Conservation (phyloP, 352 stramenopile genomes). For the Pythium guiyangense region DNA sequence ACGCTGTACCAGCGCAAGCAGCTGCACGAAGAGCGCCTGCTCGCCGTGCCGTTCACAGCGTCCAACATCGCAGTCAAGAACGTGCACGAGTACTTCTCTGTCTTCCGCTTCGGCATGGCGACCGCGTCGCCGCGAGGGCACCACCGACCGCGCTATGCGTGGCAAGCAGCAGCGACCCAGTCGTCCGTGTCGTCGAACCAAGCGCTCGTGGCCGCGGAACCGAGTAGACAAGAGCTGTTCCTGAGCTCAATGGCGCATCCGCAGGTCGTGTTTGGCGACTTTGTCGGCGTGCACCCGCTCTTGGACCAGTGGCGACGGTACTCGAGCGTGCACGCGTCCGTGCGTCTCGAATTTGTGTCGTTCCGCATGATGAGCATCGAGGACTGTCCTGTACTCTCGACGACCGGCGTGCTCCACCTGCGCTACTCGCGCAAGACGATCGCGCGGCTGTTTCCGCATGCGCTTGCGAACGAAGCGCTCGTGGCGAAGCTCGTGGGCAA, state of each 20-base stretch:
- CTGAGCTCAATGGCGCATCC: slow-evolving; percentile 22
- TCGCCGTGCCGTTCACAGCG: slow-evolving; percentile 12
- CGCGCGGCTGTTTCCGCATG: slow-evolving; percentile 41
- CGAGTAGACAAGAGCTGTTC: slow-evolving; percentile 20
- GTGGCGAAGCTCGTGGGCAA: slow-evolving; percentile 41
- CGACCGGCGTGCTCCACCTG: slow-evolving; percentile 29
- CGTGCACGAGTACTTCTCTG: slow-evolving; percentile 32
- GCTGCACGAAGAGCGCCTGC: slow-evolving; percentile 13
- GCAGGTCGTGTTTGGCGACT: slow-evolving; percentile 16
- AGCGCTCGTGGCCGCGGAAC: neutral
- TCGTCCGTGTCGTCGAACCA: slow-evolving; percentile 1
- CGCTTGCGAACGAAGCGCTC: slow-evolving; percentile 25
- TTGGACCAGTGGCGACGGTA: slow-evolving; percentile 29
- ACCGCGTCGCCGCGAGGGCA: too few species aligned
- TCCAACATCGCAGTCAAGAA: slow-evolving; percentile 18
- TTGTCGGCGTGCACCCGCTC: slow-evolving; percentile 13
- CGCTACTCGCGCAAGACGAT: slow-evolving; percentile 44
- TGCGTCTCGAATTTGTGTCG: slow-evolving; percentile 24
- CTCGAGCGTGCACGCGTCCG: slow-evolving; percentile 22
- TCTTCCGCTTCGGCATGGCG: slow-evolving; percentile 27
- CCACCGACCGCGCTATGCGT: neutral
- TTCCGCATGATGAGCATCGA: slow-evolving; percentile 18
- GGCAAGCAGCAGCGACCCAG: neutral
- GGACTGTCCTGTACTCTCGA: slow-evolving; percentile 18
- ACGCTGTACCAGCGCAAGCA: slow-evolving; percentile 17